Evolutionary conservation across 768 basidiomycete species (phyloP), one percentile per base, ranked within the genome.

Genomic region (Neoboletus magnificus): DNA sequence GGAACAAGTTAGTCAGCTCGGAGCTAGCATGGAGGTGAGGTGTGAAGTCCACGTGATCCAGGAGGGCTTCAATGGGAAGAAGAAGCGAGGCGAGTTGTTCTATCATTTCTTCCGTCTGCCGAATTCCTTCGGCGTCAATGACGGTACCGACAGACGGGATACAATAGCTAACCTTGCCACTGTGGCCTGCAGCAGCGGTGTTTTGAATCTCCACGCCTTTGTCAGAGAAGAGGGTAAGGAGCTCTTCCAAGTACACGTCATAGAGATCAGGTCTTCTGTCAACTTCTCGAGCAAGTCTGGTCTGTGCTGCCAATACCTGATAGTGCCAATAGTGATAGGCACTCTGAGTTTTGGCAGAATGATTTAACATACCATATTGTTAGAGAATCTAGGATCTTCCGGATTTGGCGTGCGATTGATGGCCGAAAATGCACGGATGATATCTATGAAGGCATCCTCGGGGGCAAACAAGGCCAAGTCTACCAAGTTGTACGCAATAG

Each of bases 201-300:
- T 92, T 91, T 69, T 97, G 94, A 30, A 96, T 91, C 7, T 86
- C 87, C 13, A 94, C 83, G 22, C 93, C 93, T 71, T 95, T 95
- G 64, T 97, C 94, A 6, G 86, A 83, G 68, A 96, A 97, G 16
- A 97, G 76, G 0, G 85, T 82, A 39, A 98, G 77, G 10, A 96
- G 77, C 66, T 98, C 93, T n/a, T 83, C 75, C 11, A 98, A 75
- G 68, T 95, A 97, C 6, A 79, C 74, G 52, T 86, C 83, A 61
- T 89, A 91, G 15, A 92, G 78, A 61, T 93, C 91, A 4, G 90
- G 83, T 36, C 89, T 80, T 39, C 80, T 79, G 62, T 79, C 73
- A 27, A 96, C 68, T 61, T 93, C 91, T 66, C 87, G 86, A 3
- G 93, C 91, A 30, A 98, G 79, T 48, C 90, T 81, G 3, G 93